Evolutionary conservation across 1,139 yeast species (phyloP).

Genomic region (Magnusiomyces suaveolens): DNA sequence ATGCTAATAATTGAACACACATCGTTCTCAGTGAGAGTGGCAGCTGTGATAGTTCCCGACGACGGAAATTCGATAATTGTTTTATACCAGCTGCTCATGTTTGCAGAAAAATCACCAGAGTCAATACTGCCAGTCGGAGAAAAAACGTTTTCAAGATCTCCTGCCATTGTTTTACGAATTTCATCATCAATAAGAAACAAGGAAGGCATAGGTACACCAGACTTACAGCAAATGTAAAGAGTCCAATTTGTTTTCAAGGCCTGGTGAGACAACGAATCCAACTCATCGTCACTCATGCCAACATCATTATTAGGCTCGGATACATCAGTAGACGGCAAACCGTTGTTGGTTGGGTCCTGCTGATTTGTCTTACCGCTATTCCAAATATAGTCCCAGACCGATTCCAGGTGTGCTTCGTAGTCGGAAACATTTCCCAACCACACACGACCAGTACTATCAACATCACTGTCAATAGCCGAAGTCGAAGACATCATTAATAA

Average conservation of each 20-base stretch:
- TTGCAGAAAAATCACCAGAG: neutral
- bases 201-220: slow-evolving; percentile 51
- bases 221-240: slow-evolving; percentile 35
- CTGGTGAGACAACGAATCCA: neutral
- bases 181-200: slow-evolving; percentile 22
- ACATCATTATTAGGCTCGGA: neutral
- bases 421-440: slow-evolving; percentile 77
- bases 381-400: slow-evolving; percentile 9
- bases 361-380: slow-evolving; percentile 1
- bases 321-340: neutral
- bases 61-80: slow-evolving; percentile 58
- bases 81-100: slow-evolving; percentile 6
- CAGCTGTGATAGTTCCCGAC: slow-evolving; percentile 42
- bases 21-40: slow-evolving; percentile 20
- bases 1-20: slow-evolving; percentile 23
- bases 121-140: slow-evolving; percentile 13
- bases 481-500: slow-evolving; percentile 79
- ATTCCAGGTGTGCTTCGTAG: slow-evolving; percentile 29
- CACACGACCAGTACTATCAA: slow-evolving; percentile 33
- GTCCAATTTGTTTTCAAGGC: slow-evolving; percentile 26
- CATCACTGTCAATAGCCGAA: slow-evolving; percentile 39
- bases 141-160: slow-evolving; percentile 34
- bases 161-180: slow-evolving; percentile 21
- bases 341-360: neutral
- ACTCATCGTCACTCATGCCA: neutral